Evolutionary conservation across 2,329 filamentous ascomycete species (phyloP).

Genomic region (Fusarium agapanthi): DNA sequence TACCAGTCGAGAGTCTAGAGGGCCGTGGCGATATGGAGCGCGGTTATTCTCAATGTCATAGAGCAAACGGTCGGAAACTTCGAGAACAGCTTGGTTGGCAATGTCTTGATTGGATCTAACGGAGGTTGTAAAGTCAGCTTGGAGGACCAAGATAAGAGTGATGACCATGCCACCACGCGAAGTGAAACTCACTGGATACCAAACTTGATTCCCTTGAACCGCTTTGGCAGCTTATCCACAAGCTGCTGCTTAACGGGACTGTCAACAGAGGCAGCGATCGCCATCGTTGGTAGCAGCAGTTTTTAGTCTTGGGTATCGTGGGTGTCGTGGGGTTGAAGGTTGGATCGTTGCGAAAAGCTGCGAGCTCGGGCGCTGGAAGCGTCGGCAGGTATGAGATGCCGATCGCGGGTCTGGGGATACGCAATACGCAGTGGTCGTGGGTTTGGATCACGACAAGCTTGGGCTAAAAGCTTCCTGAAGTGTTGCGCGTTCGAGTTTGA

Average conservation of each 20-base stretch:
- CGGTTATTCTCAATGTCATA: slow-evolving; percentile 89
- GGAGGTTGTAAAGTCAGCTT: neutral
- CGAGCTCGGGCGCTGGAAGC: neutral
- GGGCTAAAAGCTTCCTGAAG: slow-evolving; percentile 3
- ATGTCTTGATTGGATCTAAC: slow-evolving; percentile 88
- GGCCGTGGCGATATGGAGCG: slow-evolving; percentile 80
- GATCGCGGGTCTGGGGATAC: neutral
- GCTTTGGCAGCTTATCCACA: slow-evolving; percentile 86
- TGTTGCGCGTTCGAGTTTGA: slow-evolving; percentile 3
- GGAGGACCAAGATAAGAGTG: neutral
- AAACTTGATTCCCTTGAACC: slow-evolving; percentile 93
- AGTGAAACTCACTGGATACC: slow-evolving; percentile 77
- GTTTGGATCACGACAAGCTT: slow-evolving; percentile 25
- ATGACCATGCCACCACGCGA: neutral
- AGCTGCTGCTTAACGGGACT: slow-evolving; percentile 82
- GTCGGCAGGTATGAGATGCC: neutral
- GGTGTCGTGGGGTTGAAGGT: neutral
- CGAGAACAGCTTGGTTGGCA: slow-evolving; percentile 91
- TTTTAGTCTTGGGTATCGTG: neutral
- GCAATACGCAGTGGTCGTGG: neutral
- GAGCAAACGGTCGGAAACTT: slow-evolving; percentile 91
- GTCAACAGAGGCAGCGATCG: slow-evolving; percentile 33
- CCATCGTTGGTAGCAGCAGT: slow-evolving; percentile 6
- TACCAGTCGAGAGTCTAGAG: slow-evolving; percentile 83
- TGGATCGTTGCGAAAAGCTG: neutral